These are phyloP conservation scores for Flagelloscypha sp. DNA, from an alignment of 768 basidiomycete genomes.

Conservation along the genomic window DNA sequence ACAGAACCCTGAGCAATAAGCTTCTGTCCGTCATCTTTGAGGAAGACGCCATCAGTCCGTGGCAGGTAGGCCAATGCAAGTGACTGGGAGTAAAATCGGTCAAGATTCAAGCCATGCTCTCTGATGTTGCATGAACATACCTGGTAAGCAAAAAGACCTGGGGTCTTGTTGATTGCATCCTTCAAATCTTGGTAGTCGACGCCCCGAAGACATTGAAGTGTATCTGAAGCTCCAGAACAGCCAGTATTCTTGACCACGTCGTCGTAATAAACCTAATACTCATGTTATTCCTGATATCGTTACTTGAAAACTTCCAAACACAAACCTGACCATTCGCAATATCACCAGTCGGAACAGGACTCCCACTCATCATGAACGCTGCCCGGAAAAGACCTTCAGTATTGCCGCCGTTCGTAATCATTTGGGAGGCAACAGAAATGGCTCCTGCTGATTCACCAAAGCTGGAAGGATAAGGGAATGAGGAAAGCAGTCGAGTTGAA, in stretches of 20 bases:
- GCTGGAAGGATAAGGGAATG: slow-evolving; percentile 15
- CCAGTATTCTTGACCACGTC: slow-evolving; percentile 30
- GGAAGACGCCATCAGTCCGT: slow-evolving; percentile 39
- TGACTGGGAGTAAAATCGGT: slow-evolving; percentile 22
- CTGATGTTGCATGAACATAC: slow-evolving; percentile 14
- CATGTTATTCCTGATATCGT: not conserved
- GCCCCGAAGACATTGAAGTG: slow-evolving; percentile 30
- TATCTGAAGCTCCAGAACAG: slow-evolving; percentile 31
- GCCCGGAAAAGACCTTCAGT: slow-evolving; percentile 39
- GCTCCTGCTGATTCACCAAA: slow-evolving; percentile 56
- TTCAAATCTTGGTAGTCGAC: slow-evolving; percentile 28
- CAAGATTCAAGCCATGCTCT: too few relatives aligned
- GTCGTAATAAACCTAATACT: slow-evolving; percentile 26
- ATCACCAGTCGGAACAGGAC: slow-evolving; percentile 35
- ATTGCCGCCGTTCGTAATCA: slow-evolving; percentile 38
- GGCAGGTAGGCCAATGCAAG: slow-evolving; percentile 40
- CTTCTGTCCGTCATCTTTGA: slow-evolving; percentile 35
- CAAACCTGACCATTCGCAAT: slow-evolving; percentile 33
- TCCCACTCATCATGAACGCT: slow-evolving; percentile 44
- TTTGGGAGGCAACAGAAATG: slow-evolving; percentile 42
- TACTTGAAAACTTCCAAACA: not conserved
- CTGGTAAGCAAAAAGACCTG: slow-evolving; percentile 32
- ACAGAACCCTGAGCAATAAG: slow-evolving; percentile 35
- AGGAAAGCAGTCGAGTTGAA: slow-evolving; percentile 32
- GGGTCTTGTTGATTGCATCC: slow-evolving; percentile 30